These are phyloP conservation scores for Cytospora paraplurivora DNA, from an alignment of 2,329 filamentous ascomycete genomes.

Conservation along the genomic window DNA sequence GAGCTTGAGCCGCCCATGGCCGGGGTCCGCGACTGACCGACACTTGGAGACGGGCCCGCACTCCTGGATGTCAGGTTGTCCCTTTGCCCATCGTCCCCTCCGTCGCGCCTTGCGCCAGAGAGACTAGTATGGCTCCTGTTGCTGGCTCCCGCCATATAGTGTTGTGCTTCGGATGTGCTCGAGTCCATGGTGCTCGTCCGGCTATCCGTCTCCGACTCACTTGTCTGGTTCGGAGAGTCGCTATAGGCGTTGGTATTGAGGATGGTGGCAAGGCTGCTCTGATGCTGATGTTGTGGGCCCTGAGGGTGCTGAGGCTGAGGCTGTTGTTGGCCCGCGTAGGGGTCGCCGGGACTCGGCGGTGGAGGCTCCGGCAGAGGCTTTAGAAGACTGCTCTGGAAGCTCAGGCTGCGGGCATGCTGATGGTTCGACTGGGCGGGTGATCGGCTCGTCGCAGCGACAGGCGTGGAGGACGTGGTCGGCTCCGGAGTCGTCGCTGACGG, in stretches of 20 bases:
- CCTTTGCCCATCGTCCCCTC: conserved; percentile 46
- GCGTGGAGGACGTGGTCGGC: conserved; percentile 35
- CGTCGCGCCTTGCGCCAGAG: conserved; percentile 43
- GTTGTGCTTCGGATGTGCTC: conserved; percentile 34
- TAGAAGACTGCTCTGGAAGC: conserved; percentile 57
- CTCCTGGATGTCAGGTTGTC: conserved; percentile 55
- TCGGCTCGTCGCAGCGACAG: conserved; percentile 31
- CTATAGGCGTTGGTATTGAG: conserved; percentile 37
- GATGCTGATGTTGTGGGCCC: conserved; percentile 25
- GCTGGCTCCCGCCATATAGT: conserved; percentile 43
- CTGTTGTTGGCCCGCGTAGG: conserved; percentile 34
- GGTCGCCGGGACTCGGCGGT: conserved; percentile 39
- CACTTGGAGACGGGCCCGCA: conserved; percentile 58
- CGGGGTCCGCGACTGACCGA: conserved; percentile 44
- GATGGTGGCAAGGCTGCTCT: conserved; percentile 39
- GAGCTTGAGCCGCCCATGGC: conserved; percentile 39
- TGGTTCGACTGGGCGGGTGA: conserved; percentile 29
- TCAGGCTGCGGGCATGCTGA: conserved; percentile 58
- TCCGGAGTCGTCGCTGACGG: conserved; percentile 34
- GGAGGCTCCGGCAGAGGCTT: conserved; percentile 60
- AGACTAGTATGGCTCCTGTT: conserved; percentile 50
- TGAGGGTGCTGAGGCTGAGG: conserved; percentile 21
- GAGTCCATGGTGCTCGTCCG: conserved; percentile 55
- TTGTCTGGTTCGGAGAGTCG: conserved; percentile 23
- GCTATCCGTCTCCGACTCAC: conserved; percentile 41